Evolutionary conservation across 2,329 filamentous ascomycete genomes (phyloP).

Genomic region (Parastagonospora avenae): DNA sequence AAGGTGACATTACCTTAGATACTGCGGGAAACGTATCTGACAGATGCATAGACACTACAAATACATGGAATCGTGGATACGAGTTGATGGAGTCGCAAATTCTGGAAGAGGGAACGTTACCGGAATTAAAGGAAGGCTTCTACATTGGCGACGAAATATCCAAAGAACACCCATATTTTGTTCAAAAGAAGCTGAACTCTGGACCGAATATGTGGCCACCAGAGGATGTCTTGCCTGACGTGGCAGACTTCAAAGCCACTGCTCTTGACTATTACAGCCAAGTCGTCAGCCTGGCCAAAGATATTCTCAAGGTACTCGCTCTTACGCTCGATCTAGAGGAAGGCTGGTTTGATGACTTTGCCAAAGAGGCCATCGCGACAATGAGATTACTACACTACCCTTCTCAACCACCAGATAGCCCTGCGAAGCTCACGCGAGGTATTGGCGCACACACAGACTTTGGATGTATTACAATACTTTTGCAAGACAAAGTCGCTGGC

Average conservation of each 20-base stretch:
- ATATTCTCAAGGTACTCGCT: conserved; percentile 50
- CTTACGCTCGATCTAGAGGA: conserved; percentile 48
- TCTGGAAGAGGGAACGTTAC: conserved; percentile 49
- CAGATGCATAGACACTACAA: conserved; percentile 34
- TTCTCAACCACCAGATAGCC: conserved; percentile 44
- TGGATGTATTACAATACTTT: conserved; percentile 48
- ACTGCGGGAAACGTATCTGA: background rate
- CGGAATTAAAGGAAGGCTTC: conserved; percentile 51
- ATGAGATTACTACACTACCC: conserved; percentile 54
- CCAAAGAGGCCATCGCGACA: conserved; percentile 46
- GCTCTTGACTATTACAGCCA: conserved; percentile 50
- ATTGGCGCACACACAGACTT: conserved; percentile 54
- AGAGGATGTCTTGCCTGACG: conserved; percentile 12
- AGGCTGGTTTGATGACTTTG: conserved; percentile 46
- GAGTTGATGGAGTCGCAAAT: conserved; percentile 51
- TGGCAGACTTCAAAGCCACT: conserved; percentile 44
- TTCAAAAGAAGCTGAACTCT: conserved; percentile 46
- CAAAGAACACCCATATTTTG: conserved; percentile 45
- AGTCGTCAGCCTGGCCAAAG: conserved; percentile 47
- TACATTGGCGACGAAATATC: conserved; percentile 52
- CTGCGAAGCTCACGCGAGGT: conserved; percentile 45
- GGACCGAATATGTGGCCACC: conserved; percentile 52
- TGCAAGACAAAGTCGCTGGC: conserved; percentile 57
- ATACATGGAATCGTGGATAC: conserved; percentile 52
- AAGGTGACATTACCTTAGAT: conserved; percentile 31